These are phyloP conservation scores for Chaetomiaceae sp. DNA, from an alignment of 2,329 filamentous ascomycete genomes.

Conservation along the genomic window DNA sequence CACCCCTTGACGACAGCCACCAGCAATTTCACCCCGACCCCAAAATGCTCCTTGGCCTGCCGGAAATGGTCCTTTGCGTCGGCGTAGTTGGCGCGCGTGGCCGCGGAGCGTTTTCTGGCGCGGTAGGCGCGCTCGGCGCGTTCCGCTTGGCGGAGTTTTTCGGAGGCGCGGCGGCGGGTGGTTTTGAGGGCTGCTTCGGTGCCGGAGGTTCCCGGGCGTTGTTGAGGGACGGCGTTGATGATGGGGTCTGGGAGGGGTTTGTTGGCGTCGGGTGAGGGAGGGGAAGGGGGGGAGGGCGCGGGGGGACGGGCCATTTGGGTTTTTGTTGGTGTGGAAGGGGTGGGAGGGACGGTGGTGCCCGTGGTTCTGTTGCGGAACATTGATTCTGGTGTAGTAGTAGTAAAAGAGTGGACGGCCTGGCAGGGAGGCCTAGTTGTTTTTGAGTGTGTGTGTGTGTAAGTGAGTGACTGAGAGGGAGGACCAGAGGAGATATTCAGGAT, in stretches of 20 bases:
- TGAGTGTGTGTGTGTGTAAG: neutral
- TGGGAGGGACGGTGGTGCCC: neutral
- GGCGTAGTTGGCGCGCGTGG: slow-evolving; percentile 35
- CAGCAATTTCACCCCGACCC: slow-evolving; percentile 31
- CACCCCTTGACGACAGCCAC: slow-evolving; percentile 32
- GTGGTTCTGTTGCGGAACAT: slow-evolving; percentile 5
- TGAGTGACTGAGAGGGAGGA: neutral
- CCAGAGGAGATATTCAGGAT: neutral
- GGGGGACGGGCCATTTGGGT: neutral
- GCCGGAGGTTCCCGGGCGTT: slow-evolving; percentile 40
- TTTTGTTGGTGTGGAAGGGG: neutral
- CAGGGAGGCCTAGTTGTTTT: neutral
- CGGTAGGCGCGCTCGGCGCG: slow-evolving; percentile 40
- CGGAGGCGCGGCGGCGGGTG: slow-evolving; percentile 36
- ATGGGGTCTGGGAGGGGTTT: slow-evolving; percentile 13
- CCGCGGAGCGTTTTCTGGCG: slow-evolving; percentile 38
- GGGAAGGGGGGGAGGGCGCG: neutral
- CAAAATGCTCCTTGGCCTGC: slow-evolving; percentile 36
- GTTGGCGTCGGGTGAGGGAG: neutral
- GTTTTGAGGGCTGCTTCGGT: slow-evolving; percentile 40
- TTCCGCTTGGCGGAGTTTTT: slow-evolving; percentile 36
- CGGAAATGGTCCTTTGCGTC: slow-evolving; percentile 39
- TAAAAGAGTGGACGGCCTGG: neutral
- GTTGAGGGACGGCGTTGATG: slow-evolving; percentile 25
- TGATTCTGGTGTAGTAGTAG: neutral